Evolutionary conservation across 768 basidiomycete genomes (phyloP).

Genomic region (Rhodotorula taiwanensis): DNA sequence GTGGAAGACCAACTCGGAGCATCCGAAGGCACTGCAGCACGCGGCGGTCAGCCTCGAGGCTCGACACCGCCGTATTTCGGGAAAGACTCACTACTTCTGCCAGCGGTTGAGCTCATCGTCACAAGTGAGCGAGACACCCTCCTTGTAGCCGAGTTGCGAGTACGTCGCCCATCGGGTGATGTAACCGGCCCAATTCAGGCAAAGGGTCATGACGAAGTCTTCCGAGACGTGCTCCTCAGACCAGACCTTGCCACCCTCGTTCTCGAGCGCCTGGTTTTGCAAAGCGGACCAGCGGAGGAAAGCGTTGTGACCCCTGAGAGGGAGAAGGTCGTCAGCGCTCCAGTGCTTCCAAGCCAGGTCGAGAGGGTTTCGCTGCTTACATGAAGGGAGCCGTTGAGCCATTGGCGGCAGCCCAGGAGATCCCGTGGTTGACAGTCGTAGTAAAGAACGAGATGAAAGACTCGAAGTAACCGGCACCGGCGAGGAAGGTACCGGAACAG

Average conservation of each 20-base stretch:
- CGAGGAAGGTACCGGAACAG: slow-evolving; percentile 83
- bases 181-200: slow-evolving; percentile 22
- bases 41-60: no score
- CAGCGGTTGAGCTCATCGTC: slow-evolving; percentile 87
- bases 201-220: slow-evolving; percentile 78
- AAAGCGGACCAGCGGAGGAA: slow-evolving; percentile 59
- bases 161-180: slow-evolving; percentile 47
- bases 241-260: slow-evolving; percentile 65
- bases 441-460: slow-evolving; percentile 85
- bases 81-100: slow-evolving; percentile 65
- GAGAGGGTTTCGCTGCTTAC: slow-evolving; percentile 70
- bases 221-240: slow-evolving; percentile 69
- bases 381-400: slow-evolving; percentile 55
- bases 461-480: slow-evolving; percentile 79
- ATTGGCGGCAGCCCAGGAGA: slow-evolving; percentile 54
- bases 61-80: no score
- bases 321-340: no score
- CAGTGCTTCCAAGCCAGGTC: slow-evolving; percentile 44
- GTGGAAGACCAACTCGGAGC: slow-evolving; percentile 64
- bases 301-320: no score
- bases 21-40: slow-evolving; percentile 24
- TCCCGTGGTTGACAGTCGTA: slow-evolving; percentile 60
- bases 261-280: slow-evolving; percentile 53
- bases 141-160: slow-evolving; percentile 74
- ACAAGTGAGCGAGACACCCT: slow-evolving; percentile 82